Percentiles rank a stretch among this genome's conserved stretches.
phyloP scores from a whole-genome alignment of 2,329 filamentous ascomycete genomes.

The Hyphodiscus sp. region DNA sequence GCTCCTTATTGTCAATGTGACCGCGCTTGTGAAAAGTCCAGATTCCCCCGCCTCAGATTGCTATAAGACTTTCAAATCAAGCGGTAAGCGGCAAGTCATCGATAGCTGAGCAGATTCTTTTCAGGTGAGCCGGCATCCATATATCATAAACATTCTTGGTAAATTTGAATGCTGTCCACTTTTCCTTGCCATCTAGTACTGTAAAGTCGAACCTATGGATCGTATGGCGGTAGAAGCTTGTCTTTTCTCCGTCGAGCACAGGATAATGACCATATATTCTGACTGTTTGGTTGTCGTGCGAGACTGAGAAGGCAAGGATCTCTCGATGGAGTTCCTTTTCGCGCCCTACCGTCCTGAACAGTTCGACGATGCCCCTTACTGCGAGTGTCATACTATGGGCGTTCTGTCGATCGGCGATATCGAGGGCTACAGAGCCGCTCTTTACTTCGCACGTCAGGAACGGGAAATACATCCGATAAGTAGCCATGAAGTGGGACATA shows the following conservation, averaged over 20 bases:
- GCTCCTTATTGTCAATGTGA: too few relatives aligned
- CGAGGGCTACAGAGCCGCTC: conserved; percentile 27
- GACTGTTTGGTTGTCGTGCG: conserved; percentile 5
- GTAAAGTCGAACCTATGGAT: conserved; percentile 25
- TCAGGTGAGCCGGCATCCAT: too few relatives aligned
- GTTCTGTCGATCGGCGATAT: conserved; percentile 32
- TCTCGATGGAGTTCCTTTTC: not conserved
- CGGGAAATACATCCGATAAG: conserved; percentile 38
- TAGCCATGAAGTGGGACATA: conserved; percentile 40
- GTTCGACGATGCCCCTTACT: conserved; percentile 20
- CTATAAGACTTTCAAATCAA: not conserved
- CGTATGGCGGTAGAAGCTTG: conserved; percentile 25
- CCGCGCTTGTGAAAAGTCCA: too few relatives aligned
- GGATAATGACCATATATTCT: not conserved
- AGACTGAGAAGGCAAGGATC: too few relatives aligned
- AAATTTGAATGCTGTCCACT: conserved; percentile 19
- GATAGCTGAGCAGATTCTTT: too few relatives aligned
- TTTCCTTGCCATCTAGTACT: conserved; percentile 23
- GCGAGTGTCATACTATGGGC: conserved; percentile 37
- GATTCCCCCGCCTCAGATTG: not conserved
- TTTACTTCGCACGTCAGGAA: conserved; percentile 45
- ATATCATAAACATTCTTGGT: too few relatives aligned
- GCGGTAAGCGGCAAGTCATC: conserved; percentile 9
- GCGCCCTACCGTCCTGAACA: not conserved
- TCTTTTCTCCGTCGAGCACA: conserved; percentile 11